Evolutionary conservation across 495 filamentous ascomycete genomes (phyloP), one percentile per base, ranked within the genome.

Genomic region (Umbilicaria muhlenbergii): DNA sequence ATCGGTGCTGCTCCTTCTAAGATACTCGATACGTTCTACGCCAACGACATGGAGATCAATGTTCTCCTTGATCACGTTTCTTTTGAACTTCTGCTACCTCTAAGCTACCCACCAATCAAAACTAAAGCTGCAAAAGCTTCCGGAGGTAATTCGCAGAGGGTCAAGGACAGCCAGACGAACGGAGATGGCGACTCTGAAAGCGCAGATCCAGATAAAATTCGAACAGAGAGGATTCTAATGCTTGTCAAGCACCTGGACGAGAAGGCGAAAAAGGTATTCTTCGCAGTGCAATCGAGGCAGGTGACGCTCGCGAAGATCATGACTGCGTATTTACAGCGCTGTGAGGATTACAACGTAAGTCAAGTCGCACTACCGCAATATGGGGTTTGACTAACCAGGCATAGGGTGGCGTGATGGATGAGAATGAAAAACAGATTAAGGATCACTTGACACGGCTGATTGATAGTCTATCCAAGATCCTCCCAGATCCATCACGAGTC

Each of bases 31-130:
- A 78, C 83, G 0, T 83, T 80, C 48, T 99, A 94, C 55, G 81
- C 88, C 37, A 95, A 95, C 55, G 87, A 95, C 54, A 65, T 66
- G 4, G 87, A 94, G 46, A 74, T 95, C 42, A 88, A 87, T 57
- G 71, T 82, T 16, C 63, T 87, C 38, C 68, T 95, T 31, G 88
- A 95, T 46, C 76, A 78, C 16, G 83, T 89, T n/a, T 60, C 93
- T 35, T 92, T 78, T 58, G 87, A 94, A 46, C 78, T 75, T 24
- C 69, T 99, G 19, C 67, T 96, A 12, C 92, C 91, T 10, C 67
- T 96, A 0, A 72, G 66, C 24, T 98, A 88, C 51, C 91, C 91
- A 11, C 81, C 84, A 1, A 71, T 81, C 49, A 85, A 87, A 42
- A 60, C 75, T 35, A 83, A 81, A 51, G 69, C 75, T 38, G 61